Percentiles rank a stretch among this genome's conserved stretches.
These are phyloP conservation scores for Eucalyptus polybractea DNA, from an alignment of 345 rosid species.

Conservation along the genomic window DNA sequence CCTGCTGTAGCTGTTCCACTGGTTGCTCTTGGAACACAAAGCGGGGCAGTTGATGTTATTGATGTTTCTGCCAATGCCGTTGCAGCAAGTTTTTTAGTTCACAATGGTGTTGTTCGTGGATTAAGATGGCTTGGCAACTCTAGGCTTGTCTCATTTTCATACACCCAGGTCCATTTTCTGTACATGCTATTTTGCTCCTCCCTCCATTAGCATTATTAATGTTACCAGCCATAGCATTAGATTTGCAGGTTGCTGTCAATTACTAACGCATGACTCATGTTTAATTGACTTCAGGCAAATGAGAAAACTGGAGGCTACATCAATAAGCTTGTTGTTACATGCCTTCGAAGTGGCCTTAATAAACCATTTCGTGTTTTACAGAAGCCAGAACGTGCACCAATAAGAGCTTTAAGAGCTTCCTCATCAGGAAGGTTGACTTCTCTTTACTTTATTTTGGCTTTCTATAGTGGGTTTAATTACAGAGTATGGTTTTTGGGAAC, in stretches of 20 bases:
- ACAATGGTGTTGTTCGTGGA: conserved; percentile 68
- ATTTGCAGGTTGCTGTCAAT: not conserved
- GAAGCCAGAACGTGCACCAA: conserved; percentile 93
- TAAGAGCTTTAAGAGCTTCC: conserved; percentile 90
- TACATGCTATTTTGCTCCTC: not conserved
- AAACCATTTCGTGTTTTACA: conserved; percentile 81
- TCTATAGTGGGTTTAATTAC: not conserved
- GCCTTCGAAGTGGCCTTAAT: conserved; percentile 93
- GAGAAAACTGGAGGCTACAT: conserved; percentile 89
- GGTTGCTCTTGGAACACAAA: conserved; percentile 97
- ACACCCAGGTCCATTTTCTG: conserved; percentile 42
- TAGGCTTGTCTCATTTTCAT: conserved; percentile 87
- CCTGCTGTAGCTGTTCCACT: conserved; percentile 94
- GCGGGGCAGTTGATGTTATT: conserved; percentile 74
- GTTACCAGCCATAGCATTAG: not conserved
- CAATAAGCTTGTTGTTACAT: conserved; percentile 81
- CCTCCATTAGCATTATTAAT: not conserved
- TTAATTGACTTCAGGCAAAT: conserved; percentile 49
- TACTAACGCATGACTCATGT: not conserved
- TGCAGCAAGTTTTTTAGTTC: conserved; percentile 76
- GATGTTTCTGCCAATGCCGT: conserved; percentile 95
- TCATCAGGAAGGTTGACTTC: conserved; percentile 87
- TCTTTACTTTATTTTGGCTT: not conserved
- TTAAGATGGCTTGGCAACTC: conserved; percentile 98
- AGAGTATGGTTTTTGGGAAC: not conserved